Percentiles rank a stretch among this genome's conserved stretches.
These are phyloP conservation scores for Phaffomyces thermotolerans DNA, from an alignment of 805 yeast species.

Conservation along the genomic window DNA sequence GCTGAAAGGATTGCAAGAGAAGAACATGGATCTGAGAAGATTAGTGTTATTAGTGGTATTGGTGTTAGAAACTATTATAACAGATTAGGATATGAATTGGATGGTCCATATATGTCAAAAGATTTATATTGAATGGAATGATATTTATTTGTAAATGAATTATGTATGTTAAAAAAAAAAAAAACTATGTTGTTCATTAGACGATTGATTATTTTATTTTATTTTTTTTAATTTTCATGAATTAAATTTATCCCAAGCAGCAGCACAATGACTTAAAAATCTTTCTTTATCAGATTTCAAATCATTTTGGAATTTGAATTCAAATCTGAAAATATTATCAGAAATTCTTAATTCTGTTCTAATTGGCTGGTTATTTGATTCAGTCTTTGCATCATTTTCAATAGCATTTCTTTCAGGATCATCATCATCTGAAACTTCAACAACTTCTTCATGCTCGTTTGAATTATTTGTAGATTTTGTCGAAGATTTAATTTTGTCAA, in stretches of 20 bases:
- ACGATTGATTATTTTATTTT: background rate
- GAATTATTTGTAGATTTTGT: background rate
- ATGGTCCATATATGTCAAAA: conserved; percentile 98
- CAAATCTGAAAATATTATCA: conserved; percentile 19
- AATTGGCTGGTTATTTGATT: conserved; percentile 20
- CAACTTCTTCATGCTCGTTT: background rate
- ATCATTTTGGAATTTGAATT: conserved; percentile 7
- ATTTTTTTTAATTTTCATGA: too few species aligned
- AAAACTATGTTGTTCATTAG: background rate
- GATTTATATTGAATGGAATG: conserved; percentile 13
- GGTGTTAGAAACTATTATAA: conserved; percentile 96
- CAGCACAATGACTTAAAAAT: conserved; percentile 28
- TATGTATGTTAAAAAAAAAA: too few species aligned
- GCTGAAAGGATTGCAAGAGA: conserved; percentile 93
- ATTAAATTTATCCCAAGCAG: conserved; percentile 26
- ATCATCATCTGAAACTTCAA: conserved; percentile 13
- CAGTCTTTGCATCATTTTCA: conserved; percentile 12
- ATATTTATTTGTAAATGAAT: background rate
- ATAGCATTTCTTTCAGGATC: conserved; percentile 10
- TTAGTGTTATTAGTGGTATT: conserved; percentile 93
- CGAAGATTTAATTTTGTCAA: conserved; percentile 11
- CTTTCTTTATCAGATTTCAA: conserved; percentile 16
- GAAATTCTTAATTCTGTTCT: conserved; percentile 15
- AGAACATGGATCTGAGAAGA: conserved; percentile 88
- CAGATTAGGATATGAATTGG: conserved; percentile 82